Evolutionary conservation across 2,329 filamentous ascomycete genomes (phyloP).

Genomic region (Penicillium brasilianum): DNA sequence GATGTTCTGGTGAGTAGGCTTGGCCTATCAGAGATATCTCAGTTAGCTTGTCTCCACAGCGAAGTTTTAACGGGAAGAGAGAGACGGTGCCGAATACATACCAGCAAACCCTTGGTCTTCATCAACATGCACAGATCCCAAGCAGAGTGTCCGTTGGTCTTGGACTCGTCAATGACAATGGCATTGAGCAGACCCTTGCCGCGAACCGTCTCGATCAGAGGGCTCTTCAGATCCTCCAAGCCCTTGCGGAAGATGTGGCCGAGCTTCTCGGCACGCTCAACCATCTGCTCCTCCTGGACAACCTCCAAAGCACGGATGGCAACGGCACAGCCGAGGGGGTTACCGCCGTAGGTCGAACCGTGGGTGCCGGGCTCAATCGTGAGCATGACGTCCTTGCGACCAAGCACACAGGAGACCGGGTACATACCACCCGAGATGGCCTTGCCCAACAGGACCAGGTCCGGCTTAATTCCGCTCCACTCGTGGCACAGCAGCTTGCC

Average conservation of each 20-base stretch:
- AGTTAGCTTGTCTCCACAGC: background rate
- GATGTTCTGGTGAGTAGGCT: slow-evolving; percentile 98
- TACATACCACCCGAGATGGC: slow-evolving; percentile 99
- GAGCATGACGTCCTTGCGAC: slow-evolving; percentile 89
- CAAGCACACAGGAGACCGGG: slow-evolving; percentile 92
- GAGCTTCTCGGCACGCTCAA: slow-evolving; percentile 77
- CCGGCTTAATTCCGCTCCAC: slow-evolving; percentile 94
- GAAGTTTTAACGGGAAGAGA: background rate
- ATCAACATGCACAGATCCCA: slow-evolving; percentile 97
- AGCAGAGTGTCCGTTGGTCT: slow-evolving; percentile 81
- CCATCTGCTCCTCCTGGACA: slow-evolving; percentile 87
- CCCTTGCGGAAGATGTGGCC: slow-evolving; percentile 84
- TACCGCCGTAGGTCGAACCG: slow-evolving; percentile 97
- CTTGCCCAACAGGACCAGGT: slow-evolving; percentile 93
- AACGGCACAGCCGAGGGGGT: slow-evolving; percentile 92
- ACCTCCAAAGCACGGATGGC: slow-evolving; percentile 94
- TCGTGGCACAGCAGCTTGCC: slow-evolving; percentile 92
- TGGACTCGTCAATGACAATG: slow-evolving; percentile 90
- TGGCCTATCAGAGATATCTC: slow-evolving; percentile 67
- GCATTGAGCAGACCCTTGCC: slow-evolving; percentile 96
- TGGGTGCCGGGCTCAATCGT: slow-evolving; percentile 96
- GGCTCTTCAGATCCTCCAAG: slow-evolving; percentile 73
- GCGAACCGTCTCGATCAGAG: slow-evolving; percentile 80
- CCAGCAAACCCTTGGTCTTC: slow-evolving; percentile 92
- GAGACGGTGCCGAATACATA: slow-evolving; percentile 52